These are phyloP conservation scores for Cicer judaicum DNA, from an alignment of 306 rosid genomes.

Conservation along the genomic window DNA sequence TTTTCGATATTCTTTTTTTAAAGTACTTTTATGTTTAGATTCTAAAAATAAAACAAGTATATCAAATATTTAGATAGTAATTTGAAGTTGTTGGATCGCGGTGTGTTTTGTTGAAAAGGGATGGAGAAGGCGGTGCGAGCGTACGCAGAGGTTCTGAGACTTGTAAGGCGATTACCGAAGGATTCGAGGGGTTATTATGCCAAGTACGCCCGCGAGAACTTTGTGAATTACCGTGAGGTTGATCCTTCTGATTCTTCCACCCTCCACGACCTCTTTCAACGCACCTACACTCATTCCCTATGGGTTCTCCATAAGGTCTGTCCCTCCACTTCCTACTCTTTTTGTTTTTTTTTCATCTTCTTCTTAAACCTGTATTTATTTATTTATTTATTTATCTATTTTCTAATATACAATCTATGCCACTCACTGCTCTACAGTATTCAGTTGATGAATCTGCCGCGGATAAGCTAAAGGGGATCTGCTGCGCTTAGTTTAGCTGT, in stretches of 20 bases:
- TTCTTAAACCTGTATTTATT: not conserved
- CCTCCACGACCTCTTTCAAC: constrained; percentile 41
- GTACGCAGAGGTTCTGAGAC: constrained; percentile 68
- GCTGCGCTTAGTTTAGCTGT: constrained; percentile 34
- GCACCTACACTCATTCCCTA: constrained; percentile 61
- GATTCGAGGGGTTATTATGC: constrained; percentile 51
- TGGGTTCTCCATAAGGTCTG: constrained; percentile 86
- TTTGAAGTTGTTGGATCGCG: no score
- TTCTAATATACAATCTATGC: not conserved
- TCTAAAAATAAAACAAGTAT: no score
- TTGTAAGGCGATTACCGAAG: constrained; percentile 48
- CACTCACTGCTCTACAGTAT: constrained; percentile 56
- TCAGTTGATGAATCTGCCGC: constrained; percentile 72
- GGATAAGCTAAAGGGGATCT: constrained; percentile 61
- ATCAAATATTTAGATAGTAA: no score
- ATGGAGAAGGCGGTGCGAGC: constrained; percentile 77
- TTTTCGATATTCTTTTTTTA: no score
- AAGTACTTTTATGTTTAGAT: no score
- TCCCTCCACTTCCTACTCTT: not conserved
- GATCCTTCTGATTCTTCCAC: constrained; percentile 50
- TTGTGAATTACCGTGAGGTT: constrained; percentile 46
- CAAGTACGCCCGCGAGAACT: constrained; percentile 73
- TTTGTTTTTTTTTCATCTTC: not conserved
- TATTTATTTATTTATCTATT: not conserved
- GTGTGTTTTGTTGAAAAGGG: not conserved